Evolutionary conservation across 192 early-diverging fungal genomes (phyloP).

Genomic region (Dissophora globulifera): DNA sequence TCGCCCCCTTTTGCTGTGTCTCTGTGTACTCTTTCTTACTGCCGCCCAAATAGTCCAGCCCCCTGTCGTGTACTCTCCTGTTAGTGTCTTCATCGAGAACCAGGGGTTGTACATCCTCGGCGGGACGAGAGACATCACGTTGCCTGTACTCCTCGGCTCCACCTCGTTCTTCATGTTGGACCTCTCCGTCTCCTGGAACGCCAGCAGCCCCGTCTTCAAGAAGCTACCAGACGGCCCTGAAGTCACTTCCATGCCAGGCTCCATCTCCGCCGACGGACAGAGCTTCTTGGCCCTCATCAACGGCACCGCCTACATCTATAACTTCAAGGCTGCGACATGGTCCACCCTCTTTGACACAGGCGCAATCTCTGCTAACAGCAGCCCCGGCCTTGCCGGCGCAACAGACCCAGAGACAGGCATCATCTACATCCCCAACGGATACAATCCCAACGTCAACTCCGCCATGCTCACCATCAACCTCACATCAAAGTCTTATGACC

Average conservation of each 20-base stretch:
- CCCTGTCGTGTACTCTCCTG: neutral
- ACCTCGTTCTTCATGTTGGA: conserved; percentile 1
- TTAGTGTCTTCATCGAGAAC: neutral
- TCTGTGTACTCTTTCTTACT: too few species aligned
- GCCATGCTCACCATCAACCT: neutral
- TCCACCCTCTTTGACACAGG: too few species aligned
- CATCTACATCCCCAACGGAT: conserved; percentile 9
- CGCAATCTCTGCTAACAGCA: neutral
- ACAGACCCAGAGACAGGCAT: conserved; percentile 4
- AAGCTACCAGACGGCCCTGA: neutral
- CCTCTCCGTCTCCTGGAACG: conserved; percentile 1
- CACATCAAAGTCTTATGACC: neutral
- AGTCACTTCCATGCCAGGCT: neutral
- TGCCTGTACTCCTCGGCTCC: too few species aligned
- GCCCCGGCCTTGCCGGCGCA: neutral
- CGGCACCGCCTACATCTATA: neutral
- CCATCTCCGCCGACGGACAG: neutral
- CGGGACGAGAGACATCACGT: neutral
- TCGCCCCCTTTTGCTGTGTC: too few species aligned
- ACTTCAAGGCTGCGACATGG: neutral
- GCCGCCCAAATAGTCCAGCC: conserved; percentile 4
- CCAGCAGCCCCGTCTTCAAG: neutral
- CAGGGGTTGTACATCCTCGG: conserved; percentile 2
- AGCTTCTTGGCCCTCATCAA: neutral
- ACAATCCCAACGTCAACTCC: neutral